These are phyloP conservation scores for Pythium aphanidermatum DNA, from an alignment of 352 stramenopile genomes.

Conservation along the genomic window DNA sequence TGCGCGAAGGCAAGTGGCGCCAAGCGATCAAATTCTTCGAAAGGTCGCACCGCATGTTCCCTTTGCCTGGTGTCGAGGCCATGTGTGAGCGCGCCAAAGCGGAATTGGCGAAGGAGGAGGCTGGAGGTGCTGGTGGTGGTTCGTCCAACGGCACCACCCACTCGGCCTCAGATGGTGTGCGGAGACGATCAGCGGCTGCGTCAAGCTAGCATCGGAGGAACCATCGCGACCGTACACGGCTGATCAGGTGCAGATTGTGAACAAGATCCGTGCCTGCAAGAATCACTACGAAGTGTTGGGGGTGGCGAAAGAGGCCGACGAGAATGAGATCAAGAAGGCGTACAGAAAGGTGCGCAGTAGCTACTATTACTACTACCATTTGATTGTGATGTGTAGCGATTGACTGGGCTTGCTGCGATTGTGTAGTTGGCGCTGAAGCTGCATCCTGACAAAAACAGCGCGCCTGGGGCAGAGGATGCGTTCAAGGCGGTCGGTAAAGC, in stretches of 20 bases:
- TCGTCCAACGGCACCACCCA: slow-evolving; percentile 4
- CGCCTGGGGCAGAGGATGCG: slow-evolving; percentile 94
- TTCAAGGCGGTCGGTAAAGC: slow-evolving; percentile 96
- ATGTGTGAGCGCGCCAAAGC: slow-evolving; percentile 65
- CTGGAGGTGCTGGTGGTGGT: slow-evolving; percentile 22
- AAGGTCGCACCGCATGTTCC: slow-evolving; percentile 88
- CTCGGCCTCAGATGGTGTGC: slow-evolving; percentile 25
- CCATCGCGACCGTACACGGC: slow-evolving; percentile 58
- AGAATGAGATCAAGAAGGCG: slow-evolving; percentile 89
- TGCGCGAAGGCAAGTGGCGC: slow-evolving; percentile 78
- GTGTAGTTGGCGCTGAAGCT: slow-evolving; percentile 83
- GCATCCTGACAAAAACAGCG: slow-evolving; percentile 94
- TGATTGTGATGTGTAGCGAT: slow-evolving; percentile 1
- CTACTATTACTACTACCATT: background rate
- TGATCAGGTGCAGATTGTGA: slow-evolving; percentile 80
- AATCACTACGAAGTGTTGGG: slow-evolving; percentile 87
- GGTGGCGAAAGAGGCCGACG: slow-evolving; percentile 61
- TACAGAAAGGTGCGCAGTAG: slow-evolving; percentile 84
- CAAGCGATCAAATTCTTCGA: slow-evolving; percentile 92
- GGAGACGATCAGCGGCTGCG: slow-evolving; percentile 24
- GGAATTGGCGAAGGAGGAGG: slow-evolving; percentile 46
- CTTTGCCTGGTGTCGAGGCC: slow-evolving; percentile 76
- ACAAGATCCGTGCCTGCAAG: slow-evolving; percentile 84
- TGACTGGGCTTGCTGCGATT: slow-evolving; percentile 10
- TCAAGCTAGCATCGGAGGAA: slow-evolving; percentile 25